Evolutionary conservation across 805 yeast genomes (phyloP).

Genomic region (Scheffersomyces amazonensis): DNA sequence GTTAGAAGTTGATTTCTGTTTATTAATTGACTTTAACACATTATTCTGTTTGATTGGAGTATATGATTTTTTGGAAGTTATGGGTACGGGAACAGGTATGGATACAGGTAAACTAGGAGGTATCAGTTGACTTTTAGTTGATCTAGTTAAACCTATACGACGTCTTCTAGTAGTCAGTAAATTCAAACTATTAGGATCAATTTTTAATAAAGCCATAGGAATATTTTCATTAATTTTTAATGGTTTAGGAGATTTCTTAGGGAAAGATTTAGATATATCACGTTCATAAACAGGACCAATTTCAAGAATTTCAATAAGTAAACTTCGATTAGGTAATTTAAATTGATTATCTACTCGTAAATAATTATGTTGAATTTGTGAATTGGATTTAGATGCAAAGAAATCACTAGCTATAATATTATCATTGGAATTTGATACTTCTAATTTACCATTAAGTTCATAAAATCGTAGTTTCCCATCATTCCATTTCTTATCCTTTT

Average conservation of each 20-base stretch:
- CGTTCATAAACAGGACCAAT: slow-evolving; percentile 31
- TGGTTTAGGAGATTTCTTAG: slow-evolving; percentile 10
- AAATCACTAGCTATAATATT: slow-evolving; percentile 34
- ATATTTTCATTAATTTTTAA: neutral
- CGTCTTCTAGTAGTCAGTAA: neutral
- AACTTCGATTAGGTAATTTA: slow-evolving; percentile 21
- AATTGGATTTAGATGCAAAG: slow-evolving; percentile 7
- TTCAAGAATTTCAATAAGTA: slow-evolving; percentile 29
- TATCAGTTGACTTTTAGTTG: neutral
- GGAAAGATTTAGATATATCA: slow-evolving; percentile 24
- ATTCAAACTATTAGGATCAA: neutral
- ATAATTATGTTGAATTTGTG: slow-evolving; percentile 5
- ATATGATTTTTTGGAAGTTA: neutral
- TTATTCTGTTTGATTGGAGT: neutral
- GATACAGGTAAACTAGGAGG: neutral
- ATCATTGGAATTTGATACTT: slow-evolving; percentile 36
- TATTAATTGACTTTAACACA: neutral
- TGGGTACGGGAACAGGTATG: neutral
- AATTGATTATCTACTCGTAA: slow-evolving; percentile 16
- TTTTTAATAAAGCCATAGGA: neutral
- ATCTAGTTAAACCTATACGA: neutral
- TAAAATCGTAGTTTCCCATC: slow-evolving; percentile 48
- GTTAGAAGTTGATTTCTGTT: no score
- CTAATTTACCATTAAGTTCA: slow-evolving; percentile 47
- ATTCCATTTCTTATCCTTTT: slow-evolving; percentile 49